Evolutionary conservation across 2,329 filamentous ascomycete genomes (phyloP).

Genomic region (Colletotrichum salicis): DNA sequence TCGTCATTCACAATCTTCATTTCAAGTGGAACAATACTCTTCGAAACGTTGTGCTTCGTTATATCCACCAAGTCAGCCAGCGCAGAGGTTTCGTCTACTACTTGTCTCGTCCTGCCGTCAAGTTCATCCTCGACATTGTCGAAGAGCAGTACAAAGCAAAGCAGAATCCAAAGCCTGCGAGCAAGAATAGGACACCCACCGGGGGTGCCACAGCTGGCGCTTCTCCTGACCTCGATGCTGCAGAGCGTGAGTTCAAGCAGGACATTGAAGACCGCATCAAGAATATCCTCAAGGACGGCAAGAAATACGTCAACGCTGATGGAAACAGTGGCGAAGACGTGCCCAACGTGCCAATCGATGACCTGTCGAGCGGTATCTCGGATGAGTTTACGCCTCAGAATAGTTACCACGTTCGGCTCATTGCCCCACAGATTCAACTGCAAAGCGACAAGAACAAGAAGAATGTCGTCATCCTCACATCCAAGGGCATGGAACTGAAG

Average conservation of each 20-base stretch:
- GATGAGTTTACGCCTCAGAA: constrained; percentile 91
- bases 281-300: constrained; percentile 84
- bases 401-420: constrained; percentile 92
- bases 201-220: constrained; percentile 21
- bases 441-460: constrained; percentile 99
- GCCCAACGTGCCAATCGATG: constrained; percentile 61
- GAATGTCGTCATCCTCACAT: constrained; percentile 94
- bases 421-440: constrained; percentile 96
- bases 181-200: constrained; percentile 41
- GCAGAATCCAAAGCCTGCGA: constrained; percentile 43
- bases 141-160: constrained; percentile 89
- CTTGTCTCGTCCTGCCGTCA: constrained; percentile 92
- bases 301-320: constrained; percentile 81
- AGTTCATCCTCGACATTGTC: constrained; percentile 97
- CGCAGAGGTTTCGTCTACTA: constrained; percentile 97
- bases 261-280: constrained; percentile 87
- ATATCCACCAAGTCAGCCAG: constrained; percentile 97
- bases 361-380: constrained; percentile 80
- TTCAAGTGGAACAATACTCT: constrained; percentile 98
- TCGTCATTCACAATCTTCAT: constrained; percentile 97
- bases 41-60: constrained; percentile 94
- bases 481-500: constrained; percentile 98
- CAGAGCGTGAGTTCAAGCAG: constrained; percentile 67
- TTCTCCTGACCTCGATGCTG: constrained; percentile 52
- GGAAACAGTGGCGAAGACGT: constrained; percentile 52